These are phyloP conservation scores for Atkinsonella hypoxylon DNA, from an alignment of 2,329 filamentous ascomycete species.

Conservation along the genomic window DNA sequence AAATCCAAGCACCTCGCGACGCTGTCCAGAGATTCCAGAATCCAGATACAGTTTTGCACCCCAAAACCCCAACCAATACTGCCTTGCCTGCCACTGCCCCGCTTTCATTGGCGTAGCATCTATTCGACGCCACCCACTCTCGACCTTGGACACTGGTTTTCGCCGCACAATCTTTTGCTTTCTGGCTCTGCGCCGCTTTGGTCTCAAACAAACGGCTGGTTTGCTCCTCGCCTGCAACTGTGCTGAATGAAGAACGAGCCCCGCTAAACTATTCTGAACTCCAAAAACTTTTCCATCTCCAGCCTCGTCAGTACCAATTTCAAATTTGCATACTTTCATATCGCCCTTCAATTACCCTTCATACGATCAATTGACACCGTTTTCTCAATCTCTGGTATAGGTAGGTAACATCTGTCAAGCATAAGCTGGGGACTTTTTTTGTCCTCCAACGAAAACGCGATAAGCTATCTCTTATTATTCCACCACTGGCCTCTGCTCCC, in stretches of 20 bases:
- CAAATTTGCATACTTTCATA: conserved; percentile 4
- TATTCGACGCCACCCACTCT: conserved; percentile 7
- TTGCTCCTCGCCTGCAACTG: not conserved
- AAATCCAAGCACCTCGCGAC: not conserved
- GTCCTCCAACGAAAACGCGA: not conserved
- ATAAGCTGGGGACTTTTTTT: not conserved
- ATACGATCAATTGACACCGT: not conserved
- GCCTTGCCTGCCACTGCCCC: conserved; percentile 2
- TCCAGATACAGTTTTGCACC: too few relatives aligned
- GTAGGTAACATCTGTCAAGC: not conserved
- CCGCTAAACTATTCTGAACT: conserved; percentile 10
- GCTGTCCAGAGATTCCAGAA: too few relatives aligned
- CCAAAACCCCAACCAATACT: too few relatives aligned
- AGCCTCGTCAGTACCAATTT: conserved; percentile 4
- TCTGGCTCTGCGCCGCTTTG: conserved; percentile 1
- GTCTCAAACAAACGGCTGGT: not conserved
- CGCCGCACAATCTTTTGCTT: conserved; percentile 1
- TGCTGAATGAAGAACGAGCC: conserved; percentile 6
- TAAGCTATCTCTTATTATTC: not conserved
- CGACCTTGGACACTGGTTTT: not conserved
- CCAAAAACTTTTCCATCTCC: conserved; percentile 17
- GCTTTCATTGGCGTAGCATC: conserved; percentile 1
- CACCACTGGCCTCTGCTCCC: not conserved
- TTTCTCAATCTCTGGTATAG: not conserved
- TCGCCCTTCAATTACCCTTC: conserved; percentile 3